Base-by-base conservation (phyloP, 2,329 filamentous ascomycete genomes). In the Blastomyces parvus region DNA sequence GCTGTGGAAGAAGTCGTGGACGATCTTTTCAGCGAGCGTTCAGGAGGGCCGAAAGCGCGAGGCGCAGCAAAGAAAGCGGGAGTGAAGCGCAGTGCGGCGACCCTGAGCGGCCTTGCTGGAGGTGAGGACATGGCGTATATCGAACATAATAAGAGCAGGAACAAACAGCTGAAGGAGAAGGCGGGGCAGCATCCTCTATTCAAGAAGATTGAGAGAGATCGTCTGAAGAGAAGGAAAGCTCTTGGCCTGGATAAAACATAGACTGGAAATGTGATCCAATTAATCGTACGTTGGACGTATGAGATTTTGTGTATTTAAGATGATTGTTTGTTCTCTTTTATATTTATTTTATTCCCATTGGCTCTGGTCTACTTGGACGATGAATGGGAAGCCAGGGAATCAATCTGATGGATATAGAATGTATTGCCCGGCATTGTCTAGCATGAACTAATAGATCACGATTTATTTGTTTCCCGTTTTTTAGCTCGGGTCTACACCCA, bases 91-190 rank as follows among this genome's bases (percentile, higher is more conserved):
- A 95, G 89, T 36, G 94, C 92, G 0, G 93, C 91, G 30, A 91
- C 87, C 14, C 81, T 99, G 62, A 88, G 87, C 60, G 92, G 95
- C 69, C 82, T 97, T 63, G 91, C 89, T 62, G 94, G 94, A 63
- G 94, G 92, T 0, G 90, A 96, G 73, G 90, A 95, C 73, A 97
- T 99, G 94, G 92, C 93, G n/a, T 97, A 93, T 74, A 86, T 91
- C 63, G 90, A 93, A 75, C 87, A 90, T 76, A 91, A 90, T 75
- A 88, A 87, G 79, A 86, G 82, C 69, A 81, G 83, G 67, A 90
- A 89, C 71, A 87, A 86, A 77, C 80, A 82, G 66, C 75, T 87
- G 70, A 88, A 86, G 79, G 83, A 85, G 72, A 84, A 85, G 69
- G 79, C 78, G 62, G 78, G 76, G n/a, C 79, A 82, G 65, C 83